These are phyloP conservation scores for Cryptococcus hybrid DNA, from an alignment of 1,284 basidiomycete genomes.

Conservation along the genomic window DNA sequence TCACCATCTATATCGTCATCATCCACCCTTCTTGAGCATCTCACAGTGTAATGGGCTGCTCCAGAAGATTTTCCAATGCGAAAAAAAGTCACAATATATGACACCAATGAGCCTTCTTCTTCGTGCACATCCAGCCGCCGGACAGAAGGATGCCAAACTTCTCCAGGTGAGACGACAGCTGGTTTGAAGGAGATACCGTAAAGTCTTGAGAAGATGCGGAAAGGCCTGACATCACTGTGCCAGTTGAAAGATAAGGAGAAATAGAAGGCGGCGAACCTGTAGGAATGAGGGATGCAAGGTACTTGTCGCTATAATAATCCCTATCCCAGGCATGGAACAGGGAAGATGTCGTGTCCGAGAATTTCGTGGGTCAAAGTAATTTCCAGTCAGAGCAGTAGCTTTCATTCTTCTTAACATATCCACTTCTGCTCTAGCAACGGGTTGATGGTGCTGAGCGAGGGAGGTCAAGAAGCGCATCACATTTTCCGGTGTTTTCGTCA, in stretches of 20 bases:
- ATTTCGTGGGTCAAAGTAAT: conserved; percentile 27
- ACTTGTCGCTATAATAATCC: conserved; percentile 65
- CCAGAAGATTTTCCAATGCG: conserved; percentile 69
- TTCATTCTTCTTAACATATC: conserved; percentile 69
- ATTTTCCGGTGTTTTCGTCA: conserved; percentile 89
- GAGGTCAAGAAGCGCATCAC: conserved; percentile 78
- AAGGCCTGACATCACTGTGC: conserved; percentile 80
- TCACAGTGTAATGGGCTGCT: conserved; percentile 96
- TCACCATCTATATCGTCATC: conserved; percentile 80
- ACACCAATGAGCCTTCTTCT: conserved; percentile 76
- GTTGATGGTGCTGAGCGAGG: conserved; percentile 69
- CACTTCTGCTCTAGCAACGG: conserved; percentile 70
- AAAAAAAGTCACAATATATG: conserved; percentile 92
- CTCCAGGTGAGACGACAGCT: conserved; percentile 65
- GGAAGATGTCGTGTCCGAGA: conserved; percentile 47
- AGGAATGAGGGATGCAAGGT: conserved; percentile 51
- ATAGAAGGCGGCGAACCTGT: conserved; percentile 64
- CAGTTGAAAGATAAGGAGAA: conserved; percentile 67
- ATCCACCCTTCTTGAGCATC: conserved; percentile 88
- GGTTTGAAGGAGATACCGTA: conserved; percentile 79
- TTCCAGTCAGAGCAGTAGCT: conserved; percentile 59
- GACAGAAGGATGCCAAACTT: conserved; percentile 86
- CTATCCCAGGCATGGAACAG: conserved; percentile 86
- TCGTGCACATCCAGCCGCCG: conserved; percentile 86
- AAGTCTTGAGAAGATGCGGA: conserved; percentile 80